Base-by-base conservation (phyloP, 495 filamentous ascomycete species). In the Tuber borchii region DNA sequence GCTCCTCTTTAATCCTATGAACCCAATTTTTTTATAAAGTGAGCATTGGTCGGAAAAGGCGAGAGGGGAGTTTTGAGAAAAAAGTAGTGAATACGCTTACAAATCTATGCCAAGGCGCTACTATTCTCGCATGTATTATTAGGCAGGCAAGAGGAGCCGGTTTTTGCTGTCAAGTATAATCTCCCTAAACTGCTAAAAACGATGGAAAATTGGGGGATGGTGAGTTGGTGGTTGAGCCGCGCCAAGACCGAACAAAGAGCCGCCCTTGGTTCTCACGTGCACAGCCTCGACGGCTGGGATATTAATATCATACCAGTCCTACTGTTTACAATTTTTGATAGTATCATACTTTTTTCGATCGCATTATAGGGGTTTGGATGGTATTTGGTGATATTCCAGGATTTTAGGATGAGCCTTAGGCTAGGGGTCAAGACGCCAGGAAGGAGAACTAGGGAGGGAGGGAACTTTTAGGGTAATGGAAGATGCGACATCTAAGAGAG, bases 191-290 rank as follows among this genome's bases (percentile, higher is more conserved):
- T 43, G 42, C 42, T n/a, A 0, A 40, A 40, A 40, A 40, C 39
- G 39, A 40, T 43, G 42, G 10, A 10, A n/a, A 9, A 56, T n/a
- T 61, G 26, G 4, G 51, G 9, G 51, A 61, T 1, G 6, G 12
- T 37, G 48, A 34, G 26, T 65, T 12, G 43, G 42, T 34, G 5
- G 22, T 74, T 46, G 72, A 79, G 77, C 69, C 70, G 77, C 77
- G 77, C 77, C 77, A 79, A 79, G 77, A 71, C 19, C 31, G 26
- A 4, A 14, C 0, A 34, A 17, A 65, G 26, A 12, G 16, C 26
- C 12, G 39, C 39, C 39, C 0, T 1, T 17, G 26, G 56, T 34
- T 31, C 56, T 34, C 26, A 31, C 3, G 9, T 56, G 48, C 3
- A 26, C n/a, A 61, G 39, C 39, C 39, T 40, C 5, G 39, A 40